phyloP scores from a whole-genome alignment of 139 green algal species.

The Edaphochlamys debaryana region DNA sequence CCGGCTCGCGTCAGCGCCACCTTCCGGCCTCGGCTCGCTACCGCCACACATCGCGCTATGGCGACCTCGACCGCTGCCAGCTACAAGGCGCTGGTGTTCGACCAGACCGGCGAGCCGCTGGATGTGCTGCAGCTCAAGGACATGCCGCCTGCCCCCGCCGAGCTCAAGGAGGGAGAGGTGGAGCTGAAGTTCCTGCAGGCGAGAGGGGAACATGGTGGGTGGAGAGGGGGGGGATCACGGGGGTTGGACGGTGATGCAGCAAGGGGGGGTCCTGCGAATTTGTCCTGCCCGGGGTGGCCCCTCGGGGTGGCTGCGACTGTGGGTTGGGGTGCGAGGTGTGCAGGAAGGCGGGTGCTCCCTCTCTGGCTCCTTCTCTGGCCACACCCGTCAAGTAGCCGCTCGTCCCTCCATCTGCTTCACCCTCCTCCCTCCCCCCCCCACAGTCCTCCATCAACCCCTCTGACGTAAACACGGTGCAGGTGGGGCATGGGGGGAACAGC shows the following conservation, averaged over 20 bases:
- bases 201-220: not conserved
- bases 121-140: conserved; percentile 20
- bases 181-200: conserved; percentile 19
- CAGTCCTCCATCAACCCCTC: conserved; percentile 85
- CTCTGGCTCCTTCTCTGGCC: not conserved
- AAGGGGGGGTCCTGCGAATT: too few relatives aligned
- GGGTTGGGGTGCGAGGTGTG: too few relatives aligned
- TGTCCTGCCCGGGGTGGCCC: too few relatives aligned
- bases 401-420: not conserved
- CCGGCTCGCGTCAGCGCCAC: too few relatives aligned
- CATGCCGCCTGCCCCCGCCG: not conserved
- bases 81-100: conserved; percentile 29
- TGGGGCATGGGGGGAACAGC: conserved; percentile 65
- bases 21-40: too few relatives aligned
- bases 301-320: too few relatives aligned
- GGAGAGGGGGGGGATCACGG: not conserved
- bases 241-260: not conserved
- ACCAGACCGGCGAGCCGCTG: conserved; percentile 30
- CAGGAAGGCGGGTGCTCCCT: not conserved
- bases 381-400: too few relatives aligned
- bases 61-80: too few relatives aligned
- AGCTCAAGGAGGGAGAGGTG: not conserved
- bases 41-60: too few relatives aligned
- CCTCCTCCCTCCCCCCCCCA: not conserved
- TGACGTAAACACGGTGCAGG: conserved; percentile 87